Base-by-base conservation (phyloP, 768 basidiomycete genomes). In the Cyclocybe cylindracea region DNA sequence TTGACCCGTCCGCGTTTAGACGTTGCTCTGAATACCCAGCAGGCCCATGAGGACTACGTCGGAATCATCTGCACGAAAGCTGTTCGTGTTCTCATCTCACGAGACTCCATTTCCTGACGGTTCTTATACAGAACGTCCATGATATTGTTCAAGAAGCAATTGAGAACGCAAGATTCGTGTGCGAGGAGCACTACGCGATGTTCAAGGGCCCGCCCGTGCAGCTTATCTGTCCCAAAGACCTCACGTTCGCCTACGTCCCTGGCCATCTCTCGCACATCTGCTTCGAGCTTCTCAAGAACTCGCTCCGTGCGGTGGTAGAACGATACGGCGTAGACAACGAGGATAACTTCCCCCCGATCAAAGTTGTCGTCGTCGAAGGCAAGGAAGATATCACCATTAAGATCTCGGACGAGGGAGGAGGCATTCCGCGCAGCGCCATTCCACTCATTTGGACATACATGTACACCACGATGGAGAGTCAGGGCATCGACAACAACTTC, bases 381-480 rank as follows among this genome's bases (percentile, higher is more conserved):
- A 91, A 86, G 57, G 96, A 98, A 65, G 96, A 98, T 63, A 97
- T 98, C 62, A 98, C 96, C 2, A 93, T 99, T 80, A 99, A 99
- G 80, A 97, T 99, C 54, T 87, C 85, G 1, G 96, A 99, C 64
- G 96, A 99, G 67, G 96, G 96, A 3, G 96, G 96, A 0, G 94
- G 96, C 0, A 98, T 98, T 50, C 83, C 93, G 19, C 70, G 93
- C 75, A 71, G 87, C 54, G 91, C 92, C 0, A 88, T 98, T 11
- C 93, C 94, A 7, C 78, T 95, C 41, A 96, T 99, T 47, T 99
- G 97, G 97, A 99, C 96, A 51, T 98, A 94, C 68, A 96, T 97
- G 92, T 93, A 93, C 60, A 93, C 91, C 45, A 93, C 87, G 10
- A 89, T 91, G 90, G 79, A 82, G 66, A 77, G 80, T 10, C 81